These are phyloP conservation scores for Kwoniella botswanensis DNA, from an alignment of 768 basidiomycete genomes.

Conservation along the genomic window DNA sequence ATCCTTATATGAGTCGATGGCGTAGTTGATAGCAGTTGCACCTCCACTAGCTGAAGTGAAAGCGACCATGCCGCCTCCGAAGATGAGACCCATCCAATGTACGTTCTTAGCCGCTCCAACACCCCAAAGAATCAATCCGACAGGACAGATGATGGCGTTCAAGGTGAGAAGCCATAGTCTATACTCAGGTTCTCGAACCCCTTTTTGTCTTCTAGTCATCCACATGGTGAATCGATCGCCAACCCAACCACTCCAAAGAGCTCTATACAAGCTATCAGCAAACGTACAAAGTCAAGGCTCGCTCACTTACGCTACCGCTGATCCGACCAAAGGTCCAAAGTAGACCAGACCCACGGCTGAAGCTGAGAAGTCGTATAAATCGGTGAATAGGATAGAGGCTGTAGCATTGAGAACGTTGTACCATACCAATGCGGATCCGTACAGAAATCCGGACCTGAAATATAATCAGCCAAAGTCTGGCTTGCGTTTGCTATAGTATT, in stretches of 20 bases:
- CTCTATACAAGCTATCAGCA: not conserved
- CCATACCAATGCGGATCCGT: conserved; percentile 13
- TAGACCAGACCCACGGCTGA: conserved; percentile 8
- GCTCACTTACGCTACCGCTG: not conserved
- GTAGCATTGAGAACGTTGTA: conserved; percentile 20
- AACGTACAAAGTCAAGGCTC: not conserved
- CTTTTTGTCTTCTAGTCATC: conserved; percentile 1
- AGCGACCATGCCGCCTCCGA: conserved; percentile 17
- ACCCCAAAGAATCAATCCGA: conserved; percentile 19
- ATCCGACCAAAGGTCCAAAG: conserved; percentile 9
- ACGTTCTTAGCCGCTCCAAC: conserved; percentile 17
- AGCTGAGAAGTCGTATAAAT: not conserved
- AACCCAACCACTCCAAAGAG: conserved; percentile 12
- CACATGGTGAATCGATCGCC: conserved; percentile 10
- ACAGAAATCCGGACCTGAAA: conserved; percentile 17
- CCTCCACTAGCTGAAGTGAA: conserved; percentile 8
- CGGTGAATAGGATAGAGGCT: not conserved
- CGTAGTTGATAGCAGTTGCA: conserved; percentile 18
- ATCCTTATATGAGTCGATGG: conserved; percentile 23
- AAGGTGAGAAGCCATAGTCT: conserved; percentile 9
- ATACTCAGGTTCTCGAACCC: conserved; percentile 18
- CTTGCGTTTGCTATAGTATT: no score
- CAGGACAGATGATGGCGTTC: conserved; percentile 7
- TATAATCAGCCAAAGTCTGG: no score
- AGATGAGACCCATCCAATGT: conserved; percentile 20